A percentile compares a stretch with the other conserved stretches of the same genome.
Evolutionary conservation across 2,329 filamentous ascomycete genomes (phyloP).

Genomic region (Colletotrichum abscissum): DNA sequence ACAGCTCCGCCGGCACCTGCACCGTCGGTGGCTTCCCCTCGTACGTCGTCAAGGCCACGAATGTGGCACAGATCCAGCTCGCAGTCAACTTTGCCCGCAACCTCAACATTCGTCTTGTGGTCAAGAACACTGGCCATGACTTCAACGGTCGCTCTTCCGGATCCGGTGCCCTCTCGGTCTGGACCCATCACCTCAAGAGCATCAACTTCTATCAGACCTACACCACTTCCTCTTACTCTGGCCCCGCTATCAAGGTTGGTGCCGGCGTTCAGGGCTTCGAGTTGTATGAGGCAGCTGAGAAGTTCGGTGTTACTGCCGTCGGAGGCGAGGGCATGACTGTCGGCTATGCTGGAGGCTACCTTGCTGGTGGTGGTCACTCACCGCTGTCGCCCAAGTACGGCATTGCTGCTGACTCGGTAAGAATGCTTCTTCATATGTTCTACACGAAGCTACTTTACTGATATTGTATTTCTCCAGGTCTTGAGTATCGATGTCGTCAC

Average conservation of each 20-base stretch:
- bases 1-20: conserved; percentile 43
- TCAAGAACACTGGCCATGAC: conserved; percentile 55
- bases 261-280: conserved; percentile 64
- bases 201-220: conserved; percentile 49
- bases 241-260: conserved; percentile 63
- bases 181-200: conserved; percentile 52
- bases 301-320: conserved; percentile 58
- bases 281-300: conserved; percentile 59
- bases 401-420: conserved; percentile 67
- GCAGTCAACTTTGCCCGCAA: conserved; percentile 59
- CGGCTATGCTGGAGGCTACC: conserved; percentile 68
- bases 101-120: conserved; percentile 59
- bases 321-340: conserved; percentile 67
- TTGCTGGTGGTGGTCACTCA: conserved; percentile 69
- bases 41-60: conserved; percentile 54
- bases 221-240: conserved; percentile 53
- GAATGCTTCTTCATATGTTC: conserved; percentile 50
- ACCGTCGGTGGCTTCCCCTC: conserved; percentile 53
- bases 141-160: conserved; percentile 49
- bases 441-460: neutral
- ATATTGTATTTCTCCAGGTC: neutral
- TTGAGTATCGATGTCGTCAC: conserved; percentile 61
- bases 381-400: conserved; percentile 63
- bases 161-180: conserved; percentile 47
- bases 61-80: conserved; percentile 56